Base-by-base conservation (phyloP, 192 early-diverging fungal genomes). In the Funneliformis mosseae region DNA sequence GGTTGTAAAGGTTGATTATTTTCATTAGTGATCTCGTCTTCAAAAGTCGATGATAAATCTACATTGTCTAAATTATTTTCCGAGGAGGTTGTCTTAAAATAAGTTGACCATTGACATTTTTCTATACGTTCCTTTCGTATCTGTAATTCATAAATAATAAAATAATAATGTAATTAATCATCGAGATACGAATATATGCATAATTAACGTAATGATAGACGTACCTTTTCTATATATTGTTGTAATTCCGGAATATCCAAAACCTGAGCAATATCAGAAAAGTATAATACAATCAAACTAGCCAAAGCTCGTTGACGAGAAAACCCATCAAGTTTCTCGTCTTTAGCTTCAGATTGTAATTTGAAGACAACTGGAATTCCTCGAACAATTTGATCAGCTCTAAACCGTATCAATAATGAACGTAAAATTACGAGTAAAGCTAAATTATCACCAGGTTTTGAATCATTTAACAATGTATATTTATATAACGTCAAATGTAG, bases 381-480 rank as follows among this genome's bases (percentile, higher is more conserved):
- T 88, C 81, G 75, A 87, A 88, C 25, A 85, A 89, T 61, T 89
- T 78, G 77, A 27, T 78, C 77, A 50, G 16, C n/a, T 18, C 46
- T 42, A 48, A 78, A 78, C 12, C 64, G 25, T 68, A 45, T 11
- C 42, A 78, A 48, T 46, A 78, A 38, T 48, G 77, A 39, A 68
- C 48, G 62, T 28, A 78, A 50, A 38, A 78, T 64, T 14, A 6
- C 16, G 3, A 50, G 48, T 46, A 78, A 39, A 33, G 77, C 64
- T 21, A 78, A 21, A 46, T 78, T 27, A 39, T 78, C 77, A 28
- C 42, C 27, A 45, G 77, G 63, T 3, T 43, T n/a, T 8, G 77
- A 25, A 41, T 48, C 68, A n/a, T 64, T 14, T 23, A n/a, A 50
- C 16, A 67, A 16, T 59, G 64, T 42, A 46, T 68, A 78, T 46